Percentiles rank a stretch among this genome's conserved stretches.
Evolutionary conservation across 805 yeast species (phyloP).

Genomic region (Wickerhamomyces rabaulensis): DNA sequence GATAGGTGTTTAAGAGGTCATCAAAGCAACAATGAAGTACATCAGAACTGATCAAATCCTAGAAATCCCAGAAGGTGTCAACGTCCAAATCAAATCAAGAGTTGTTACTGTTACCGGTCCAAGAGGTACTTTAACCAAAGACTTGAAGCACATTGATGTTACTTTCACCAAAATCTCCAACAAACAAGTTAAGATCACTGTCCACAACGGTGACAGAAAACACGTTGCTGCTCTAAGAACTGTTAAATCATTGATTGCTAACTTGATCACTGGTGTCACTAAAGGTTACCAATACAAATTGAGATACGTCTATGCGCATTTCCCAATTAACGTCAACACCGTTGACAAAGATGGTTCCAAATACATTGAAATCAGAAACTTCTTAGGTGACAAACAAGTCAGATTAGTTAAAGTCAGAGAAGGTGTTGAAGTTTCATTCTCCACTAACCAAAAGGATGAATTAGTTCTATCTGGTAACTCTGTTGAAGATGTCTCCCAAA

Average conservation of each 20-base stretch:
- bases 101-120: conserved; percentile 89
- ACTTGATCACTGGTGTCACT: conserved; percentile 98
- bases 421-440: conserved; percentile 83
- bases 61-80: conserved; percentile 89
- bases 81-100: conserved; percentile 90
- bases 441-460: conserved; percentile 90
- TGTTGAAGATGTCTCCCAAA: conserved; percentile 94
- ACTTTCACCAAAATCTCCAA: conserved; percentile 77
- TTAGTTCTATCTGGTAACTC: conserved; percentile 91
- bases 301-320: conserved; percentile 99
- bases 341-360: conserved; percentile 69
- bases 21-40: conserved; percentile 56
- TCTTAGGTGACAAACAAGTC: conserved; percentile 98
- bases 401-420: conserved; percentile 81
- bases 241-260: conserved; percentile 89
- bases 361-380: conserved; percentile 95
- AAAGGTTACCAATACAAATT: conserved; percentile 98
- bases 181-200: conserved; percentile 78
- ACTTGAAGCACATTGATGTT: conserved; percentile 91
- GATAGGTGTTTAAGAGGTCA: not conserved
- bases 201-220: conserved; percentile 99
- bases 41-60: conserved; percentile 81
- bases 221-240: conserved; percentile 99
- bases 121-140: conserved; percentile 90
- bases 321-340: conserved; percentile 98